Percentiles rank a stretch among this genome's conserved stretches.
These are phyloP conservation scores for Penicillium flavigenum DNA, from an alignment of 495 filamentous ascomycete genomes.

Conservation along the genomic window DNA sequence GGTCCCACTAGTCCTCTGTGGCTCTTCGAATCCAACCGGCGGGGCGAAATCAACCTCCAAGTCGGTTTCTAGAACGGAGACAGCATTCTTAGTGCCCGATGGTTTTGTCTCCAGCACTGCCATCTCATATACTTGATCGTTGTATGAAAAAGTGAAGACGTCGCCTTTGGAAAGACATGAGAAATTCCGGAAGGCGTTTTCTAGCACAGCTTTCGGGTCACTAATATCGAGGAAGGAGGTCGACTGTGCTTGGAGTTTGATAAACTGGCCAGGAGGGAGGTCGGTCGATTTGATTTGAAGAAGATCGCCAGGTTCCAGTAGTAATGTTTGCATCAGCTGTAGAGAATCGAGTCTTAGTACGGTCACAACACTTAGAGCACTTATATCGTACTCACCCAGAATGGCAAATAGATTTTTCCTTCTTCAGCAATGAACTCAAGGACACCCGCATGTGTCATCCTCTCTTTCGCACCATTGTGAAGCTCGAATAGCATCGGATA, in stretches of 20 bases:
- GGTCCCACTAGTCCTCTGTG: conserved; percentile 57
- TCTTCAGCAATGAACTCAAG: conserved; percentile 97
- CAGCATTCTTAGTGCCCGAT: conserved; percentile 65
- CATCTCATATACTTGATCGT: conserved; percentile 88
- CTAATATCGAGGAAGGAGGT: conserved; percentile 91
- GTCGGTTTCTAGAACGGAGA: conserved; percentile 95
- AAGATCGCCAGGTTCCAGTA: conserved; percentile 86
- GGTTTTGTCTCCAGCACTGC: conserved; percentile 92
- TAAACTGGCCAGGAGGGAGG: conserved; percentile 80
- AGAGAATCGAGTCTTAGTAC: conserved; percentile 13
- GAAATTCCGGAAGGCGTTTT: conserved; percentile 94
- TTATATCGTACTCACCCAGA: conserved; percentile 66
- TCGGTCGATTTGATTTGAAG: conserved; percentile 93
- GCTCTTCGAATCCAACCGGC: conserved; percentile 91
- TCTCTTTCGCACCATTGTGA: conserved; percentile 76
- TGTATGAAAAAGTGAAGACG: conserved; percentile 92
- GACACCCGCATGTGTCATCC: conserved; percentile 86
- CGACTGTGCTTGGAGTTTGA: conserved; percentile 94
- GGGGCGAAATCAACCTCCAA: conserved; percentile 92
- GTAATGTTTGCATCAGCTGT: conserved; percentile 90
- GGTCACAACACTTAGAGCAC: background rate
- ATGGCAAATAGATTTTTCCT: conserved; percentile 91
- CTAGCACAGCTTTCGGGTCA: conserved; percentile 96
- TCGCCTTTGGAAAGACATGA: conserved; percentile 88
- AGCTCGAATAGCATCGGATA: conserved; percentile 98